These are phyloP conservation scores for Colletotrichum trifolii DNA, from an alignment of 2,329 filamentous ascomycete species.

Conservation along the genomic window DNA sequence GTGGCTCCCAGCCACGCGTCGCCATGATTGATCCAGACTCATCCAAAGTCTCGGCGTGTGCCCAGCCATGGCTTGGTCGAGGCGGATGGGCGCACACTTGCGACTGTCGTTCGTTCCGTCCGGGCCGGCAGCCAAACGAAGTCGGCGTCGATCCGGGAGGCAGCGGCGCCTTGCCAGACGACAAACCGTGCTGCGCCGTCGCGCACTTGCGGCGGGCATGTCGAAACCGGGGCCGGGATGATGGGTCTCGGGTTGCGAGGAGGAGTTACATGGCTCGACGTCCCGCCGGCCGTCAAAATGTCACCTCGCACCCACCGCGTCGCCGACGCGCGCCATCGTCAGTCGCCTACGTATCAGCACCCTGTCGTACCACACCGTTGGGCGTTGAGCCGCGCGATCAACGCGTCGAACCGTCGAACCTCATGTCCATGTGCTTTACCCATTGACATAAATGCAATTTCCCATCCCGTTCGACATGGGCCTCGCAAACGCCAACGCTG, in stretches of 20 bases:
- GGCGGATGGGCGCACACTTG: not conserved
- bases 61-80: no score
- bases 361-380: not conserved
- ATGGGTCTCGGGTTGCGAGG: no score
- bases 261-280: no score
- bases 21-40: not conserved
- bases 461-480: slow-evolving; percentile 8
- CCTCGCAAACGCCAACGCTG: slow-evolving; percentile 2
- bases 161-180: not conserved
- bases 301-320: slow-evolving; percentile 13
- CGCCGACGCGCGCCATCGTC: slow-evolving; percentile 17
- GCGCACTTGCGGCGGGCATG: not conserved
- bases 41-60: not conserved
- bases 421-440: not conserved
- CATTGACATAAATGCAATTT: slow-evolving; percentile 2
- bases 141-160: slow-evolving; percentile 3
- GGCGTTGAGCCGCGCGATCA: not conserved
- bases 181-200: no score
- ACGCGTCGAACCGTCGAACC: not conserved
- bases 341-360: not conserved
- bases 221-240: not conserved
- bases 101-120: not conserved
- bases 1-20: not conserved
- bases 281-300: not conserved
- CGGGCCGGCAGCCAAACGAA: not conserved